phyloP scores from a whole-genome alignment of 768 basidiomycete species.

The Lactifluus echinatus region DNA sequence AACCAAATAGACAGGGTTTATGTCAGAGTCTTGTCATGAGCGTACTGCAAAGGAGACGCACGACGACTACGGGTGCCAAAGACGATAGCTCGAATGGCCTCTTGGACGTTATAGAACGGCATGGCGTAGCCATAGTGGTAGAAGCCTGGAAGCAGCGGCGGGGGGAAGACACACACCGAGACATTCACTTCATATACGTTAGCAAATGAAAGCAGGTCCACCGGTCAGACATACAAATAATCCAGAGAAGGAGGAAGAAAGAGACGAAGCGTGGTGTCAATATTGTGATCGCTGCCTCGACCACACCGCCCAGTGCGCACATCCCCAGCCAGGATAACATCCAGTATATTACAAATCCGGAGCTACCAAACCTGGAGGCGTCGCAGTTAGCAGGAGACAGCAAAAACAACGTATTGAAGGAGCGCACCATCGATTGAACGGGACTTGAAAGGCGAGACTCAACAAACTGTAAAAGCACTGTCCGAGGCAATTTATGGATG shows the following conservation, averaged over 20 bases:
- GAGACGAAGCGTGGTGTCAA: conserved; percentile 44
- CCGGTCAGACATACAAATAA: conserved; percentile 40
- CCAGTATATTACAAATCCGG: conserved; percentile 59
- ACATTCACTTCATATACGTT: conserved; percentile 39
- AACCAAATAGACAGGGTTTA: not conserved
- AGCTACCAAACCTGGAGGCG: conserved; percentile 35
- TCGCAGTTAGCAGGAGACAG: not conserved
- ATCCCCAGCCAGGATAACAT: conserved; percentile 54
- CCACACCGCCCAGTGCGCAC: conserved; percentile 48
- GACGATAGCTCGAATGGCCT: conserved; percentile 50
- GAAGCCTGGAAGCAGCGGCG: conserved; percentile 47
- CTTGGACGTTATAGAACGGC: conserved; percentile 66
- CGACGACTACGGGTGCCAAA: conserved; percentile 56
- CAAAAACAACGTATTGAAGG: not conserved
- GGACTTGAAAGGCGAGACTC: conserved; percentile 50
- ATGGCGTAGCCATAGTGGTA: conserved; percentile 61
- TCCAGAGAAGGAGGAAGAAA: conserved; percentile 56
- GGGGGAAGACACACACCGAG: conserved; percentile 47
- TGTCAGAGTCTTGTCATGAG: not conserved
- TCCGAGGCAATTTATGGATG: not conserved
- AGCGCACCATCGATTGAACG: conserved; percentile 40
- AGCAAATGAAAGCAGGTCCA: not conserved
- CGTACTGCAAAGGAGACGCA: conserved; percentile 26
- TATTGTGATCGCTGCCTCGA: conserved; percentile 51
- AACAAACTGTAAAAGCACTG: conserved; percentile 53